Evolutionary conservation across 2,329 filamentous ascomycete species (phyloP).

Genomic region (Nemania sp.): DNA sequence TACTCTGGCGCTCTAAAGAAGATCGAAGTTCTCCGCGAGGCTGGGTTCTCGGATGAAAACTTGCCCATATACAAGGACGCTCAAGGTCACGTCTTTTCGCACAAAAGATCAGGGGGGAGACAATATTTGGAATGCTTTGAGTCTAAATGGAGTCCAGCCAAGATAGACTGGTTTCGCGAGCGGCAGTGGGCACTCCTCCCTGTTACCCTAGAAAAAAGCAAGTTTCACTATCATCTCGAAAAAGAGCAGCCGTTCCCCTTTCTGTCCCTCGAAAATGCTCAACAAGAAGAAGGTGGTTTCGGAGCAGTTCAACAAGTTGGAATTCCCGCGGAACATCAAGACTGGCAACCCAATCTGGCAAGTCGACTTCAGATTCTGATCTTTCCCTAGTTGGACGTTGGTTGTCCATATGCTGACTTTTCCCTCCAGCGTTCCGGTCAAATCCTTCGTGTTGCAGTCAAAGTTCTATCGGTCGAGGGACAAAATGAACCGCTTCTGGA

Average conservation of each 20-base stretch:
- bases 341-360: no score
- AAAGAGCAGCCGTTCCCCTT: not conserved
- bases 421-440: no score
- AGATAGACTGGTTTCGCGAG: not conserved
- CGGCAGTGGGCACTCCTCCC: constrained; percentile 3
- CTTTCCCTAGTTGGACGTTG: no score
- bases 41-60: not conserved
- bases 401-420: no score
- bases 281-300: not conserved
- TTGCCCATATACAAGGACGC: not conserved
- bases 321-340: not conserved
- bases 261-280: not conserved
- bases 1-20: not conserved
- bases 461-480: no score
- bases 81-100: not conserved
- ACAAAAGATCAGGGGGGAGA: no score
- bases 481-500: no score
- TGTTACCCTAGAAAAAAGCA: not conserved
- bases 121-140: not conserved
- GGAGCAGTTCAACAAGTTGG: not conserved
- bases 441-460: no score
- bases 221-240: not conserved
- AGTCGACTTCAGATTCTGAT: no score
- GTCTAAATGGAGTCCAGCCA: not conserved
- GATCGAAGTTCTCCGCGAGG: not conserved